Evolutionary conservation across 495 filamentous ascomycete genomes (phyloP), one percentile per base, ranked within the genome.

Genomic region (Trichoderma gamsii): DNA sequence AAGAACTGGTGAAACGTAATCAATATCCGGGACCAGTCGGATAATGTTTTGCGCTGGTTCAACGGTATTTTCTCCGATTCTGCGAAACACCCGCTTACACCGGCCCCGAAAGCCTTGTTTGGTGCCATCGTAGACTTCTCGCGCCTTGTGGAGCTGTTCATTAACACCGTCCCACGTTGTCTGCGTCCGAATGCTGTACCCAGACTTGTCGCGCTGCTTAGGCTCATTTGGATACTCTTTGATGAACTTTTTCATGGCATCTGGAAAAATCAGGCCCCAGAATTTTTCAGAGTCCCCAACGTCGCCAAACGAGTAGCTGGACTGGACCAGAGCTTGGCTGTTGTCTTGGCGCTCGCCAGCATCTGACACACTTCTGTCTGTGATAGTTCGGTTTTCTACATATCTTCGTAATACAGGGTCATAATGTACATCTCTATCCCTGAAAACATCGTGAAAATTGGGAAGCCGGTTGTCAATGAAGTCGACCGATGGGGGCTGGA

Each of bases 401-500:
- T 52, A 52, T 52, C 18, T 52, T n/a, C 25, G 49, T 23, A 21
- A n/a, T n/a, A 52, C 21, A 23, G 18, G 49, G 21, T 52, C 49
- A 23, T 21, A 52, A n/a, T 52, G 49, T 3, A n/a, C 15, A n/a
- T 52, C 21, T n/a, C 18, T 52, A 23, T 52, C 21, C 49, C 18
- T 52, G 18, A 52, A 52, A n/a, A 52, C 49, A n/a, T n/a, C 49
- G 8, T 52, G 49, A n/a, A 21, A 2, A 4, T 2, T 3, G 8
- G 49, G 49, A 23, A 52, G 49, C 49, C n/a, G 49, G 18, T 52
- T 52, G 49, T 52, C 49, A 52, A 52, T 52, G 18, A n/a, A 52
- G n/a, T 52, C 49, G 18, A 52, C 49, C 1, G 49, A 52, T 21
- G 49, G 49, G 21, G 49, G 49, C 18, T 52, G 49, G 3, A 52